phyloP scores from a whole-genome alignment of 23 red algal species.

The Chondrus crispus region DNA sequence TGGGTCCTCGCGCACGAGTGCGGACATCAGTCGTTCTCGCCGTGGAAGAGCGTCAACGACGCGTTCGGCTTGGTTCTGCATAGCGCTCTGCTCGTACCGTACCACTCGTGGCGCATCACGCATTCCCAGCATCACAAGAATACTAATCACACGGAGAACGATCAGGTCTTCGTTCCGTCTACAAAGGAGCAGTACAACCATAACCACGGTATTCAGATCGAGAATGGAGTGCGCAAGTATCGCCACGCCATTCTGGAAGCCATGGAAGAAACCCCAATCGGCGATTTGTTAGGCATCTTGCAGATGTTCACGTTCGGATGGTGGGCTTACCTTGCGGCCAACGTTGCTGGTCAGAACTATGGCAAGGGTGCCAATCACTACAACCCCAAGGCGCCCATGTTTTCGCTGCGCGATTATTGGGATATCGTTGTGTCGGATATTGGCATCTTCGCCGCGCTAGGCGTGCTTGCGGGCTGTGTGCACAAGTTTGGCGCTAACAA shows the following conservation, averaged over 20 bases:
- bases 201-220: not conserved
- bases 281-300: slow-evolving; percentile 61
- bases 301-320: slow-evolving; percentile 81
- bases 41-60: slow-evolving; percentile 66
- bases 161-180: slow-evolving; percentile 74
- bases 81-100: slow-evolving; percentile 84
- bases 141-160: slow-evolving; percentile 79
- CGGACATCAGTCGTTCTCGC: slow-evolving; percentile 89
- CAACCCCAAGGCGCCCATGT: slow-evolving; percentile 68
- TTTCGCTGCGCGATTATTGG: slow-evolving; percentile 48
- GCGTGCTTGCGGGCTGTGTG: slow-evolving; percentile 27
- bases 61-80: slow-evolving; percentile 82
- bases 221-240: slow-evolving; percentile 34
- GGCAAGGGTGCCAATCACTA: slow-evolving; percentile 77
- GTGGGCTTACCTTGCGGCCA: slow-evolving; percentile 78
- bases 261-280: slow-evolving; percentile 61
- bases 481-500: slow-evolving; percentile 18
- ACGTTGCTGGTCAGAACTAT: slow-evolving; percentile 50
- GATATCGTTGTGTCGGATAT: slow-evolving; percentile 80
- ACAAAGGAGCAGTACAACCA: slow-evolving; percentile 47
- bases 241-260: slow-evolving; percentile 34
- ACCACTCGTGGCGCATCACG: slow-evolving; percentile 85
- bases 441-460: slow-evolving; percentile 53
- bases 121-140: slow-evolving; percentile 87
- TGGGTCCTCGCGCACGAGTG: slow-evolving; percentile 97